A percentile compares a stretch with the other conserved stretches of the same genome.
phyloP scores from a whole-genome alignment of 1,284 basidiomycete species.

The Cutaneotrichosporon arboriforme region DNA sequence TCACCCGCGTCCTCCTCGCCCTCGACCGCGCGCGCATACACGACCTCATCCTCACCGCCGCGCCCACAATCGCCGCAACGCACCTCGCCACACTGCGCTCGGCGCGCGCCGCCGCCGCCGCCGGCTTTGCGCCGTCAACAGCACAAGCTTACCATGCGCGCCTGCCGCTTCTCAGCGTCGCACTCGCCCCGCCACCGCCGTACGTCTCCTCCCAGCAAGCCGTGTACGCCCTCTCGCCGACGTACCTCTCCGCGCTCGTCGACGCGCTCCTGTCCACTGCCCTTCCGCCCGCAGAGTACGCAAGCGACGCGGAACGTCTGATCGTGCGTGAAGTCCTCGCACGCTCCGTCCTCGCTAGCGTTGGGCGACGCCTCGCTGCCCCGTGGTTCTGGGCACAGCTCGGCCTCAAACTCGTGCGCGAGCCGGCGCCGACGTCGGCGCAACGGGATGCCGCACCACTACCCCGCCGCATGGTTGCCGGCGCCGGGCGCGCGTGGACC shows the following conservation, averaged over 20 bases:
- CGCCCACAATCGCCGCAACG: slow-evolving; percentile 24
- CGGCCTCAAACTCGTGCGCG: slow-evolving; percentile 3
- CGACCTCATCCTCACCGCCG: slow-evolving; percentile 26
- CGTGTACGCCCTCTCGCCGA: slow-evolving; percentile 24
- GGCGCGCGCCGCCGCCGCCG: slow-evolving; percentile 11
- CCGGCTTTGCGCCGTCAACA: background rate
- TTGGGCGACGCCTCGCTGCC: slow-evolving; percentile 39
- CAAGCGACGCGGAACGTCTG: slow-evolving; percentile 38
- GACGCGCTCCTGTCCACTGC: slow-evolving; percentile 41
- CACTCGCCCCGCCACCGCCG: background rate
- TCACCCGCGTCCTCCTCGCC: slow-evolving; percentile 25
- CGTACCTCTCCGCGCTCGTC: slow-evolving; percentile 45
- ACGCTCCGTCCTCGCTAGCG: slow-evolving; percentile 40
- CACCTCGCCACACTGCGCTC: slow-evolving; percentile 29
- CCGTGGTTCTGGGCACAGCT: slow-evolving; percentile 47
- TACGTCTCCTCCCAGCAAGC: background rate
- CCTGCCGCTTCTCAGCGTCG: slow-evolving; percentile 21
- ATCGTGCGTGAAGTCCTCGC: slow-evolving; percentile 49
- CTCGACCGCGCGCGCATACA: slow-evolving; percentile 8
- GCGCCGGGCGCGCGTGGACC: background rate
- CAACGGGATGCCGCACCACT: background rate
- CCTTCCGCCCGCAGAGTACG: slow-evolving; percentile 41
- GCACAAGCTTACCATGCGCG: slow-evolving; percentile 32
- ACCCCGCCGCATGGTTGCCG: background rate
- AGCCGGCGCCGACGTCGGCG: background rate